phyloP scores from a whole-genome alignment of 1,284 basidiomycete genomes.

The Ganoderma sinense region DNA sequence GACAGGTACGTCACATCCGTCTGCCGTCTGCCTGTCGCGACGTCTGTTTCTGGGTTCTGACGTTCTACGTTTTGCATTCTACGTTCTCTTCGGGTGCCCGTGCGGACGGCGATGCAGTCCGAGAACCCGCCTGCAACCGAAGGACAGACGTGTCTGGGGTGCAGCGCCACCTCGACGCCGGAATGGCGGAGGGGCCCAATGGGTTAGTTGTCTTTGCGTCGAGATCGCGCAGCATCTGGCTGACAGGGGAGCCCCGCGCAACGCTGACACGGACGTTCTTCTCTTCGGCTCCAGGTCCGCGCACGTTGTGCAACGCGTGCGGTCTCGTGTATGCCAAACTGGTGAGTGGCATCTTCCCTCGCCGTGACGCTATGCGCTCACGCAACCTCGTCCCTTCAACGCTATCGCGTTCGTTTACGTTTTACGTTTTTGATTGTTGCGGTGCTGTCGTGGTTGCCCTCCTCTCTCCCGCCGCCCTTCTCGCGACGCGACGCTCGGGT shows the following conservation, averaged over 20 bases:
- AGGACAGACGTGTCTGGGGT: slow-evolving; percentile 78
- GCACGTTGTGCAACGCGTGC: slow-evolving; percentile 80
- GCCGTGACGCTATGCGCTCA: neutral
- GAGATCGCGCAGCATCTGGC: slow-evolving; percentile 52
- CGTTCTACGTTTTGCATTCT: neutral
- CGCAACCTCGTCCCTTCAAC: neutral
- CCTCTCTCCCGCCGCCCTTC: neutral
- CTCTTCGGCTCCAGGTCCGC: slow-evolving; percentile 55
- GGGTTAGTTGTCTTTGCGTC: slow-evolving; percentile 53
- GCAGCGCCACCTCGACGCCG: slow-evolving; percentile 82
- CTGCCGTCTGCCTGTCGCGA: neutral
- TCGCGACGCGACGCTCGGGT: neutral
- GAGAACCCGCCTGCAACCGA: slow-evolving; percentile 58
- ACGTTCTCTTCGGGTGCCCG: slow-evolving; percentile 10
- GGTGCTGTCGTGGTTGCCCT: slow-evolving; percentile 4
- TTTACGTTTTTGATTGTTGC: neutral
- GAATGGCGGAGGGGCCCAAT: slow-evolving; percentile 84
- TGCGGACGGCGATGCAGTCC: slow-evolving; percentile 9
- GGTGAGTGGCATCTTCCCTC: slow-evolving; percentile 48
- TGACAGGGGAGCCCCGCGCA: slow-evolving; percentile 6
- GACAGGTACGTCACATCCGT: slow-evolving; percentile 32
- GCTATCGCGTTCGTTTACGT: neutral
- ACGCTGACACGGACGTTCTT: neutral
- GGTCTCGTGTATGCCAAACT: slow-evolving; percentile 82
- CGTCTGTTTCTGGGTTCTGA: slow-evolving; percentile 1